Conservation (phyloP, 352 stramenopile genomes). For the Lagenidium giganteum region DNA sequence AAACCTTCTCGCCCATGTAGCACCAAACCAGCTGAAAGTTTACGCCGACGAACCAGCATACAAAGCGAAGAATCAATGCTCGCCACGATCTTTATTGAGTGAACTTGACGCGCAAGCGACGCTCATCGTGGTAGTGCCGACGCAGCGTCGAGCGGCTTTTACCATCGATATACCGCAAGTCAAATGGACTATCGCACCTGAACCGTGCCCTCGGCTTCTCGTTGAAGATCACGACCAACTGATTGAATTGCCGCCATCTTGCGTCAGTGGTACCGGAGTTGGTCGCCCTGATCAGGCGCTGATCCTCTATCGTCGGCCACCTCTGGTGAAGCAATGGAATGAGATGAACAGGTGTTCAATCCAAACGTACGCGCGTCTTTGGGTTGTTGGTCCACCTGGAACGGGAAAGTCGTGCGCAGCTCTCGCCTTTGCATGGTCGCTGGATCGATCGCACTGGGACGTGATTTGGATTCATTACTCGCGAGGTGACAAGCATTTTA, state of each 20-base stretch:
- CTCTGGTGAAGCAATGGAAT: constrained; percentile 13
- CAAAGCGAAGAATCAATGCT: too few species aligned
- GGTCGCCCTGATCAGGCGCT: constrained; percentile 3
- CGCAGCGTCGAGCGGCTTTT: constrained; percentile 2
- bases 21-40: too few species aligned
- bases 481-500: constrained; percentile 3
- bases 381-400: constrained; percentile 9
- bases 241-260: constrained; percentile 5
- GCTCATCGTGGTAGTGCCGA: constrained; percentile 13
- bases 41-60: too few species aligned
- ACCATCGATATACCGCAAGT: constrained; percentile 7
- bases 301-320: constrained; percentile 5
- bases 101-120: constrained; percentile 20
- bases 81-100: constrained; percentile 27
- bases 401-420: constrained; percentile 10
- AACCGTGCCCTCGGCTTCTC: not conserved
- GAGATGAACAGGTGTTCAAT: constrained; percentile 12
- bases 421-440: constrained; percentile 10
- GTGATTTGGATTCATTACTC: constrained; percentile 12
- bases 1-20: too few species aligned
- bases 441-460: constrained; percentile 9
- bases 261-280: constrained; percentile 8
- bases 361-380: constrained; percentile 9
- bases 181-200: constrained; percentile 1
- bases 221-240: not conserved